Conservation (phyloP, 2,329 filamentous ascomycete genomes). For the Hymenoscyphus albidus region DNA sequence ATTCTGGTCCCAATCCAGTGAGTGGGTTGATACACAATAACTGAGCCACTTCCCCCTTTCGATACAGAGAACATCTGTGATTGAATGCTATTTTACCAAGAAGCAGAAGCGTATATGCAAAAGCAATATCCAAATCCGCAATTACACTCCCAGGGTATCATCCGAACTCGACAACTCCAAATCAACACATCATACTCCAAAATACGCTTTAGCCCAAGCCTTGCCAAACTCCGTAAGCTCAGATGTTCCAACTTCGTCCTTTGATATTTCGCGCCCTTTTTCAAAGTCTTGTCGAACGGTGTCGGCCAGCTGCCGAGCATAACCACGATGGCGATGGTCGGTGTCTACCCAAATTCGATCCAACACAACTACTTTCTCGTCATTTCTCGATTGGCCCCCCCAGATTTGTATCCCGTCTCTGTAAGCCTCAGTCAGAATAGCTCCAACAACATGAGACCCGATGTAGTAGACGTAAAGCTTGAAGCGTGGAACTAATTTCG, state of each 20-base stretch:
- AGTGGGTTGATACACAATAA: background rate
- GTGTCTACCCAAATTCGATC: slow-evolving; percentile 63
- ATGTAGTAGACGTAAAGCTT: slow-evolving; percentile 25
- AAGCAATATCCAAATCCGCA: background rate
- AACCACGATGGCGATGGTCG: slow-evolving; percentile 51
- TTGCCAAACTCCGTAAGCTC: slow-evolving; percentile 57
- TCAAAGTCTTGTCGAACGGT: slow-evolving; percentile 50
- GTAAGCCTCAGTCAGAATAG: slow-evolving; percentile 20
- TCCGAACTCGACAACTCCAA: slow-evolving; percentile 4
- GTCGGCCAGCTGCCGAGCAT: slow-evolving; percentile 55
- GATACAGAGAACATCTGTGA: background rate
- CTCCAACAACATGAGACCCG: slow-evolving; percentile 13
- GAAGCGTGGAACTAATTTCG: slow-evolving; percentile 15
- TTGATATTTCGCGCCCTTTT: slow-evolving; percentile 51
- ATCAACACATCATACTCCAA: background rate
- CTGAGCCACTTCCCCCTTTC: background rate
- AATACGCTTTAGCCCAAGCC: slow-evolving; percentile 1
- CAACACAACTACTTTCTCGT: slow-evolving; percentile 48
- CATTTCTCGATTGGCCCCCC: background rate
- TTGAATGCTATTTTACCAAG: background rate
- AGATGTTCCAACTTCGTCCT: slow-evolving; percentile 57
- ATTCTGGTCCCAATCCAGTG: background rate
- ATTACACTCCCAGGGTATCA: slow-evolving; percentile 3
- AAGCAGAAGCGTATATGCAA: background rate
- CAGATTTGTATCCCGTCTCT: background rate